Percentiles rank a stretch among this genome's conserved stretches.
Evolutionary conservation across 306 rosid genomes (phyloP).

Genomic region (Cicer yamashitae): DNA sequence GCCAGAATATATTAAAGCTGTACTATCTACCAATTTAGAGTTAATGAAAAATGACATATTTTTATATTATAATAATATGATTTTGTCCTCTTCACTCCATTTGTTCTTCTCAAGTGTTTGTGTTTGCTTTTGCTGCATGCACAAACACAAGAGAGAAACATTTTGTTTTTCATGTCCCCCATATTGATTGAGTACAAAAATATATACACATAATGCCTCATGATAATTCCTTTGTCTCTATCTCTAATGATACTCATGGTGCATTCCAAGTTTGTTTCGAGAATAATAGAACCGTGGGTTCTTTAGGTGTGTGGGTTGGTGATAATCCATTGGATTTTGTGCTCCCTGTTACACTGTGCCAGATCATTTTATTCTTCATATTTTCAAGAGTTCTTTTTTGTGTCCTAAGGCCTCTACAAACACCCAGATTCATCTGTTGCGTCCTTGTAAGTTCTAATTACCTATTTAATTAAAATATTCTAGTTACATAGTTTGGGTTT

Average conservation of each 20-base stretch:
- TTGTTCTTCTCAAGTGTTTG: conserved; percentile 1
- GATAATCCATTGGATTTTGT: conserved; percentile 53
- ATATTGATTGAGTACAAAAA: conserved; percentile 6
- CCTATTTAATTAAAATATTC: no score
- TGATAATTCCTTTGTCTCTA: neutral
- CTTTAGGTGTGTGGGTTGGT: conserved; percentile 51
- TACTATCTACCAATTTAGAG: conserved; percentile 27
- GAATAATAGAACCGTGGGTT: conserved; percentile 21
- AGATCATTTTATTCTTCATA: neutral
- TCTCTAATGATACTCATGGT: neutral
- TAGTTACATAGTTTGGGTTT: no score
- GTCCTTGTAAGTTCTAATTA: conserved; percentile 45
- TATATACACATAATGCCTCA: neutral
- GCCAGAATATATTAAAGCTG: conserved; percentile 6
- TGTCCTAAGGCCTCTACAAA: conserved; percentile 56
- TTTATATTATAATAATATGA: neutral
- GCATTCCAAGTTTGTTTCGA: conserved; percentile 8
- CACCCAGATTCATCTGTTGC: conserved; percentile 56
- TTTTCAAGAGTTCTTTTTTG: conserved; percentile 32
- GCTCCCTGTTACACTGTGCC: conserved; percentile 48
- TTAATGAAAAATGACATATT: neutral
- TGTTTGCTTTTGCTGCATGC: conserved; percentile 22
- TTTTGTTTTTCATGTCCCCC: neutral
- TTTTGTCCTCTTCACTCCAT: neutral
- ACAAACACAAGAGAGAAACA: neutral